Conservation (phyloP, 1,139 yeast genomes). For the Insectozyma bohioensis region DNA sequence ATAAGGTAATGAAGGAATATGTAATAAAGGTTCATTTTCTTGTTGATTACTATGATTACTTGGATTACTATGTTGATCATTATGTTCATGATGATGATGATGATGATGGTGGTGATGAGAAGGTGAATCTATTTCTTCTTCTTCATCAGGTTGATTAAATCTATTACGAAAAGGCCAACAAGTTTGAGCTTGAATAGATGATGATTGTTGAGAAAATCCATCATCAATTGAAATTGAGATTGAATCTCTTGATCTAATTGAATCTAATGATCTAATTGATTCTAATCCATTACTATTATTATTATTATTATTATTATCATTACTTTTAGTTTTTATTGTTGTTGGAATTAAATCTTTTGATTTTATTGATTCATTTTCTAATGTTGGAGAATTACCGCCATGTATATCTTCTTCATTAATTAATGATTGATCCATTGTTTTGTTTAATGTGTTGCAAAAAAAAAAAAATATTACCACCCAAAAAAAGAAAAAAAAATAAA, state of each 20-base stretch:
- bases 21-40: slow-evolving; percentile 2
- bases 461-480: too few relatives aligned
- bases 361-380: not conserved
- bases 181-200: not conserved
- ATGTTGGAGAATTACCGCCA: not conserved
- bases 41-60: too few relatives aligned
- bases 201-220: not conserved
- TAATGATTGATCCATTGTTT: too few relatives aligned
- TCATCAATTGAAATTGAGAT: not conserved
- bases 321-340: not conserved
- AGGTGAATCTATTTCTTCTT: not conserved
- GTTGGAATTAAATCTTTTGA: slow-evolving; percentile 1
- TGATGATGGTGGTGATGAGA: too few relatives aligned
- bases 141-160: not conserved
- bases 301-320: not conserved
- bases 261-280: slow-evolving; percentile 3
- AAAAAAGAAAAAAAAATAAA: too few relatives aligned
- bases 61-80: too few relatives aligned
- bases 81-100: too few relatives aligned
- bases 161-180: not conserved
- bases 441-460: not conserved
- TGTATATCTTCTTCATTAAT: not conserved
- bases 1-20: slow-evolving; percentile 1
- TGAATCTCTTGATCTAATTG: slow-evolving; percentile 2
- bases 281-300: not conserved